Evolutionary conservation across 2,329 filamentous ascomycete species (phyloP).

Genomic region (Pseudodiploospora longispora): DNA sequence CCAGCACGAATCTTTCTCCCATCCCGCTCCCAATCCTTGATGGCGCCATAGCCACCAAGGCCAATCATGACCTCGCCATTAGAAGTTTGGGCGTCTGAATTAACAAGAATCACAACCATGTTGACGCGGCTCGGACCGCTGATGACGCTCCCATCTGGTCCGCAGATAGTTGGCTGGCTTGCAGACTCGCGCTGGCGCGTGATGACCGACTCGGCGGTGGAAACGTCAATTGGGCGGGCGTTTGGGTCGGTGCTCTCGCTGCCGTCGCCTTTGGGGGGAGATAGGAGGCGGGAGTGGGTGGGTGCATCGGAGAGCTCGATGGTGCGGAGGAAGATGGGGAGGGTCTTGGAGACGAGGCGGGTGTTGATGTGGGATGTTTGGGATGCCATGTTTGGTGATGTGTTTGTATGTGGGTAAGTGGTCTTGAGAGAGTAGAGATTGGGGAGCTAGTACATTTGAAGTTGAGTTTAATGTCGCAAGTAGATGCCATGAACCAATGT

Average conservation of each 20-base stretch:
- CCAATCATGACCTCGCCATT: conserved; percentile 13
- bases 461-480: no score
- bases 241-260: conserved; percentile 11
- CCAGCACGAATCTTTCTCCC: conserved; percentile 14
- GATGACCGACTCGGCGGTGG: conserved; percentile 12
- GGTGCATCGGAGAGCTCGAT: conserved; percentile 13
- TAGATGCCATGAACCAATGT: no score
- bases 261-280: conserved; percentile 6
- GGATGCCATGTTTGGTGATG: conserved; percentile 3
- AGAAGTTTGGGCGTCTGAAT: neutral
- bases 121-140: conserved; percentile 19
- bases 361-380: conserved; percentile 16
- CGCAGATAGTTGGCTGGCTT: conserved; percentile 15
- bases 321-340: conserved; percentile 19
- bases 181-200: conserved; percentile 16
- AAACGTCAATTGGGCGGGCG: conserved; percentile 9
- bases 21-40: conserved; percentile 15
- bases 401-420: neutral
- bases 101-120: conserved; percentile 14
- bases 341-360: conserved; percentile 13
- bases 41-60: conserved; percentile 21
- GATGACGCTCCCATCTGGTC: conserved; percentile 5
- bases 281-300: conserved; percentile 16
- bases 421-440: neutral
- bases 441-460: no score